These are phyloP conservation scores for Alternaria ventricosa DNA, from an alignment of 2,329 filamentous ascomycete genomes.

Conservation along the genomic window DNA sequence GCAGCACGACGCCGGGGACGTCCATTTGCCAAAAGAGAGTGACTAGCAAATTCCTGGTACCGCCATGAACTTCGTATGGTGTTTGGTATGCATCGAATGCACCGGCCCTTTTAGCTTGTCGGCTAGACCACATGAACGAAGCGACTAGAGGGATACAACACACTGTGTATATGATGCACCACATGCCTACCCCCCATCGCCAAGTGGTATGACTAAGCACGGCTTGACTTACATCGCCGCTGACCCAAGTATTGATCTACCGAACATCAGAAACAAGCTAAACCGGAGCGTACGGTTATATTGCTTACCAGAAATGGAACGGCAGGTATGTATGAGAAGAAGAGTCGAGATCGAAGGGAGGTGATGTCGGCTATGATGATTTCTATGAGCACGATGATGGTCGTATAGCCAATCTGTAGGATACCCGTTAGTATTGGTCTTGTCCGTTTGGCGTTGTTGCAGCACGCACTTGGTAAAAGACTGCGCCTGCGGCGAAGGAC, in stretches of 20 bases:
- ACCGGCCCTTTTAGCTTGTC: constrained; percentile 58
- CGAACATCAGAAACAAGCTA: not conserved
- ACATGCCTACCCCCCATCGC: constrained; percentile 70
- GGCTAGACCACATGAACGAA: constrained; percentile 59
- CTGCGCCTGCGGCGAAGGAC: constrained; percentile 58
- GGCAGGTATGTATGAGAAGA: constrained; percentile 66
- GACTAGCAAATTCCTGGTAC: constrained; percentile 37
- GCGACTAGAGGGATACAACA: constrained; percentile 62
- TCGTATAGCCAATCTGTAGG: constrained; percentile 61
- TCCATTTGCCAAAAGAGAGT: constrained; percentile 66
- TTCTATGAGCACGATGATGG: constrained; percentile 66
- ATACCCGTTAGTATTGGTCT: not conserved
- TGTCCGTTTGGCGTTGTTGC: not conserved
- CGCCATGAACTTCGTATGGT: constrained; percentile 53
- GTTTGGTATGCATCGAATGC: constrained; percentile 55
- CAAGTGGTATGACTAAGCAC: constrained; percentile 61
- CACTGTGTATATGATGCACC: constrained; percentile 64
- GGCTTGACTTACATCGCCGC: constrained; percentile 61
- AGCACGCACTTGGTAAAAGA: constrained; percentile 2
- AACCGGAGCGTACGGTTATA: not conserved
- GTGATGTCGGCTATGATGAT: constrained; percentile 70
- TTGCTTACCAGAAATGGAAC: constrained; percentile 19
- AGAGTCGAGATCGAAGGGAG: constrained; percentile 66
- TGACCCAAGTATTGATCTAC: constrained; percentile 66
- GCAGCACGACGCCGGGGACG: constrained; percentile 56